Evolutionary conservation across 1,284 basidiomycete species (phyloP).

Genomic region (Megacollybia platyphylla): DNA sequence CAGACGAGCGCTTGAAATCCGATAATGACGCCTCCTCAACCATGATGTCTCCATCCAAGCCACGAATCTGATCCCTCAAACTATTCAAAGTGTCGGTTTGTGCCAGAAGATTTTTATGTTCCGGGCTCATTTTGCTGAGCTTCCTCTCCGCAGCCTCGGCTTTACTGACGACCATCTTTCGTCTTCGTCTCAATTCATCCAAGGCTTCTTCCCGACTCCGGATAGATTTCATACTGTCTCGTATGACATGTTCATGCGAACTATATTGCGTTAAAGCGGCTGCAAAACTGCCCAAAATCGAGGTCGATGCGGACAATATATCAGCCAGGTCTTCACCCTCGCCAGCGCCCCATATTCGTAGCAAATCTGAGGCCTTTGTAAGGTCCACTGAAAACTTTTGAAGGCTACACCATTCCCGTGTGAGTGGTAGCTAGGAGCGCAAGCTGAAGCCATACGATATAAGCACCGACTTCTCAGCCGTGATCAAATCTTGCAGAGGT

Average conservation of each 20-base stretch:
- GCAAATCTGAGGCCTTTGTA: constrained; percentile 60
- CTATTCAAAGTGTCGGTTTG: constrained; percentile 72
- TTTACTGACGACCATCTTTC: constrained; percentile 55
- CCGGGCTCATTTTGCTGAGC: constrained; percentile 81
- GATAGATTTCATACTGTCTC: constrained; percentile 67
- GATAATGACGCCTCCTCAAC: constrained; percentile 72
- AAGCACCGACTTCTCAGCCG: constrained; percentile 77
- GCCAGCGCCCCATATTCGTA: constrained; percentile 69
- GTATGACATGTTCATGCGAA: constrained; percentile 60
- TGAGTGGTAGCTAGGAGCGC: constrained; percentile 1
- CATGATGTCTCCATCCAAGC: constrained; percentile 76
- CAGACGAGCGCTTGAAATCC: constrained; percentile 72
- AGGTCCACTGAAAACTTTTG: constrained; percentile 59
- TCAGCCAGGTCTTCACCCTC: constrained; percentile 87
- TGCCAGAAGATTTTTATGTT: constrained; percentile 73
- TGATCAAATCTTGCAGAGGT: constrained; percentile 81
- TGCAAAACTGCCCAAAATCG: constrained; percentile 60
- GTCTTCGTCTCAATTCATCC: constrained; percentile 63
- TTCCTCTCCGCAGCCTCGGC: constrained; percentile 88
- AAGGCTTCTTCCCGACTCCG: constrained; percentile 79
- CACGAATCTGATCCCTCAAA: constrained; percentile 68
- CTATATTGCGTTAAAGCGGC: constrained; percentile 65
- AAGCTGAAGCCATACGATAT: constrained; percentile 37
- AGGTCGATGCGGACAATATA: constrained; percentile 60
- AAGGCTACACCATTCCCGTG: constrained; percentile 17